Evolutionary conservation across 768 basidiomycete species (phyloP).

Genomic region (Tricholoma matsutake): DNA sequence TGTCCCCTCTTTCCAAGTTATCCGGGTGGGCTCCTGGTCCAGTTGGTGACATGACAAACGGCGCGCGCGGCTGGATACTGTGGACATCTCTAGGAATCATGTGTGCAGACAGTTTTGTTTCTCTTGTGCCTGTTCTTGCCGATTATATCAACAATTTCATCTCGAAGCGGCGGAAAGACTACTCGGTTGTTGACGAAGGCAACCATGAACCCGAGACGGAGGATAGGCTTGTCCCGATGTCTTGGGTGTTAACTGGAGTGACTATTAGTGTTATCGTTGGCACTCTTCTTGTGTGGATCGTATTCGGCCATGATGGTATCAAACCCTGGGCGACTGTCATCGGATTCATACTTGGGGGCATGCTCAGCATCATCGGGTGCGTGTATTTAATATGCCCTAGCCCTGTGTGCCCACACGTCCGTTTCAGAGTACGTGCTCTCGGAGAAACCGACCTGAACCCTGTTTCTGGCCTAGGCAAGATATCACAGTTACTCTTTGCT

Average conservation of each 20-base stretch:
- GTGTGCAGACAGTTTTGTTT: conserved; percentile 89
- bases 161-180: conserved; percentile 23
- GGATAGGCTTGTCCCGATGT: conserved; percentile 75
- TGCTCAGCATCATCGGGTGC: conserved; percentile 86
- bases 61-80: conserved; percentile 96
- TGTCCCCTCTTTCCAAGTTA: conserved; percentile 84
- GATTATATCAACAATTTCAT: conserved; percentile 44
- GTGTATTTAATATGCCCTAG: conserved; percentile 19
- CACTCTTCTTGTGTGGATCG: conserved; percentile 77
- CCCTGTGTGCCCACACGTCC: not conserved
- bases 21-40: conserved; percentile 92
- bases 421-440: conserved; percentile 77
- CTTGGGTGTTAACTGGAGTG: conserved; percentile 76
- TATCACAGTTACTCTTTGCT: conserved; percentile 92
- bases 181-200: conserved; percentile 12
- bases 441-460: conserved; percentile 96
- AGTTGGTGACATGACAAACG: conserved; percentile 81
- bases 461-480: conserved; percentile 90
- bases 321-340: conserved; percentile 92
- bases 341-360: conserved; percentile 77
- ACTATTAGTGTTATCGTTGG: conserved; percentile 60
- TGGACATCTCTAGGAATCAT: conserved; percentile 95
- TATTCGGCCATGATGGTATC: conserved; percentile 91
- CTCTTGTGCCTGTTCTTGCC: conserved; percentile 70
- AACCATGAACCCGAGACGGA: conserved; percentile 71